Conservation (phyloP, 805 yeast species). For the Ogataea ramenticola region DNA sequence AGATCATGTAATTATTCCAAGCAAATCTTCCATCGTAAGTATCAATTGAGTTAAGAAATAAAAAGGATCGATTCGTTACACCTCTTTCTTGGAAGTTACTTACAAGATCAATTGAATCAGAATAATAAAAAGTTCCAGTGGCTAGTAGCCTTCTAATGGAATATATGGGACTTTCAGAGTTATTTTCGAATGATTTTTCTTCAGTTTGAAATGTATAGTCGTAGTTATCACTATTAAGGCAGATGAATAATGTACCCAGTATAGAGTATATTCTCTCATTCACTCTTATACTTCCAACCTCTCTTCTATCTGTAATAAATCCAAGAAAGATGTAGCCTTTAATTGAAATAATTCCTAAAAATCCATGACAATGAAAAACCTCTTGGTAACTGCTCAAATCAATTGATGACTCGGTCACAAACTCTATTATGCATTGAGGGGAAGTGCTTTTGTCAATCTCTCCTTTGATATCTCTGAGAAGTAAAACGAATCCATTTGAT, state of each 20-base stretch:
- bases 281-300: conserved; percentile 54
- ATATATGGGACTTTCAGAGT: conserved; percentile 30
- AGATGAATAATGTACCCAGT: conserved; percentile 56
- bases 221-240: conserved; percentile 49
- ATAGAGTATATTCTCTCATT: conserved; percentile 47
- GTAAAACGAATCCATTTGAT: conserved; percentile 49
- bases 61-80: conserved; percentile 15
- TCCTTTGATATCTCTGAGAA: conserved; percentile 41
- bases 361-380: conserved; percentile 39
- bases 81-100: conserved; percentile 40
- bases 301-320: conserved; percentile 45
- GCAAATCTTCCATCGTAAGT: conserved; percentile 39
- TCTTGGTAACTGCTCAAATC: conserved; percentile 36
- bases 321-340: conserved; percentile 51
- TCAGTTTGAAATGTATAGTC: conserved; percentile 30
- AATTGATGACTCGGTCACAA: conserved; percentile 34
- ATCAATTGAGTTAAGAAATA: conserved; percentile 23
- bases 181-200: conserved; percentile 10
- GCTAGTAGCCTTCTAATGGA: conserved; percentile 38
- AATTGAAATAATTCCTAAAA: conserved; percentile 52
- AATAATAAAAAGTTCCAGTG: conserved; percentile 42
- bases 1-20: conserved; percentile 45
- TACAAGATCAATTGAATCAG: conserved; percentile 39
- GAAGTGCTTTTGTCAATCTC: conserved; percentile 16
- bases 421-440: conserved; percentile 46